Percentiles rank a stretch among this genome's conserved stretches.
Evolutionary conservation across 1,139 yeast genomes (phyloP).

Genomic region (Candida dubliniensis): DNA sequence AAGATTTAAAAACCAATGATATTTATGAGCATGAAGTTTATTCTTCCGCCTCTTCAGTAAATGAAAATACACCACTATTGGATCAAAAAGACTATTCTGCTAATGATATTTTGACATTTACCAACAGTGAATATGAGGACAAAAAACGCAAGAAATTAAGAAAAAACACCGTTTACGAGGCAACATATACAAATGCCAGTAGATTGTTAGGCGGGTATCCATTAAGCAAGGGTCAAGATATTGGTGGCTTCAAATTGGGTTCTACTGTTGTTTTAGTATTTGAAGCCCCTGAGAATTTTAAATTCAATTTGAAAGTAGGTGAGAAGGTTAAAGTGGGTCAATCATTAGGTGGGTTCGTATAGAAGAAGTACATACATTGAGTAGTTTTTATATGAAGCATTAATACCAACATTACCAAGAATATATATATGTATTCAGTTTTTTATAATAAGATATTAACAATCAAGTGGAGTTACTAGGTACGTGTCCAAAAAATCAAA

Average conservation of each 20-base stretch:
- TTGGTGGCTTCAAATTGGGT: conserved; percentile 96
- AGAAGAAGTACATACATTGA: background rate
- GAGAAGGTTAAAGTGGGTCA: conserved; percentile 86
- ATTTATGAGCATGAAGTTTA: conserved; percentile 57
- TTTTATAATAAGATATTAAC: no score
- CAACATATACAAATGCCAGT: conserved; percentile 83
- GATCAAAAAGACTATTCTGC: conserved; percentile 15
- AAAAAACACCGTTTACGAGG: conserved; percentile 89
- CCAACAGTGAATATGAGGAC: conserved; percentile 17
- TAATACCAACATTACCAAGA: no score
- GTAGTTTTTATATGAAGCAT: no score
- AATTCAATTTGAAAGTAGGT: conserved; percentile 68
- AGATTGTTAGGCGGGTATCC: conserved; percentile 85
- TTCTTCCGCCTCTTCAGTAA: conserved; percentile 10
- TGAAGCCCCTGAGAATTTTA: conserved; percentile 85
- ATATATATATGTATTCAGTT: no score
- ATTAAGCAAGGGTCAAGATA: conserved; percentile 85
- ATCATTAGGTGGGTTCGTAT: conserved; percentile 57
- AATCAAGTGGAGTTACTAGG: no score
- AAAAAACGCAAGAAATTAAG: conserved; percentile 40
- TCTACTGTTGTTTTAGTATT: conserved; percentile 94
- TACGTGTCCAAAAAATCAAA: no score
- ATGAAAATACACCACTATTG: conserved; percentile 39
- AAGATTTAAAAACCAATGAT: conserved; percentile 82
- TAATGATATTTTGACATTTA: conserved; percentile 17